Percentiles rank a stretch among this genome's conserved stretches.
These are phyloP conservation scores for Sabuloglossum arenarium DNA, from an alignment of 495 filamentous ascomycete species.

Conservation along the genomic window DNA sequence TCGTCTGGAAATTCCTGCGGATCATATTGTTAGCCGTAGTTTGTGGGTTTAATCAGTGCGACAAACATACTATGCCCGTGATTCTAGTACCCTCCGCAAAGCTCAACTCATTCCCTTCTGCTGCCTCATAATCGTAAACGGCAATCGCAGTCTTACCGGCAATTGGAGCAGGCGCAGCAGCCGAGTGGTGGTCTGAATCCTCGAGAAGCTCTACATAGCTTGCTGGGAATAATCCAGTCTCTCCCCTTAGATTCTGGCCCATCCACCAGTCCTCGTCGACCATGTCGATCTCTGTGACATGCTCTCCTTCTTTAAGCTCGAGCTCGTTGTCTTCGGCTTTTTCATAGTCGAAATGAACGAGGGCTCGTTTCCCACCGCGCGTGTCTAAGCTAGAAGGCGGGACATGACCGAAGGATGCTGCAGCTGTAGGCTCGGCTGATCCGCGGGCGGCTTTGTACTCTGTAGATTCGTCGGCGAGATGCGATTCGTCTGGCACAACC, in stretches of 20 bases:
- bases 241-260: conserved; percentile 61
- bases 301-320: conserved; percentile 74
- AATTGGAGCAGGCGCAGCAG: conserved; percentile 15
- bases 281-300: conserved; percentile 91
- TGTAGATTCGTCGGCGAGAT: conserved; percentile 35
- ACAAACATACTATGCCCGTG: conserved; percentile 31
- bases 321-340: conserved; percentile 95
- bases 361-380: conserved; percentile 37
- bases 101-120: conserved; percentile 89
- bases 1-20: conserved; percentile 88
- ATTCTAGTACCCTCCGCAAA: conserved; percentile 83
- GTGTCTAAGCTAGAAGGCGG: neutral
- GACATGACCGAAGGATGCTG: conserved; percentile 20
- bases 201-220: conserved; percentile 87
- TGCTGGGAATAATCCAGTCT: conserved; percentile 80
- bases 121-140: conserved; percentile 90
- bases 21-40: neutral
- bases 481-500: conserved; percentile 39
- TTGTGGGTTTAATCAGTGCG: neutral
- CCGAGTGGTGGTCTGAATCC: conserved; percentile 11
- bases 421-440: conserved; percentile 33
- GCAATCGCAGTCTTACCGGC: conserved; percentile 40
- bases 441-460: conserved; percentile 40
- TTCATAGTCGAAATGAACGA: conserved; percentile 89
- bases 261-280: conserved; percentile 97